Evolutionary conservation across 2,329 filamentous ascomycete genomes (phyloP), one percentile per base, ranked within the genome.

Genomic region (Huntiella decipiens): DNA sequence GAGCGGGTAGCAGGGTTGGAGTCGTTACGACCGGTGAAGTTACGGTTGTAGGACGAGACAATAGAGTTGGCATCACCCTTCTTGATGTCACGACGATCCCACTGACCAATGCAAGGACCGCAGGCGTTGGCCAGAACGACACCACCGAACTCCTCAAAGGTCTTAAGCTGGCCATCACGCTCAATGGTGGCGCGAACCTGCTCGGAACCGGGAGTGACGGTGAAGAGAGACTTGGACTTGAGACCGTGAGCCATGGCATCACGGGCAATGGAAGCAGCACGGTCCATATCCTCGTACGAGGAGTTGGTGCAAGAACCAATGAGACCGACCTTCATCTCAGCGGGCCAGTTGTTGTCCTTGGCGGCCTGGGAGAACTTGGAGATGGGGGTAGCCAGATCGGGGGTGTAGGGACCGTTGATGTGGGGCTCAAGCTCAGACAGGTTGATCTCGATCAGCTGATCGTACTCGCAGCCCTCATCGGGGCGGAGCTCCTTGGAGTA

Each of bases 271-370:
- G 82, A 86, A 52, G 87, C 87, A 54, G 81, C 85, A 54, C 91
- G 84, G 57, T 78, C 82, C 88, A 96, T 96, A 60, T 96, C 91
- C 70, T 79, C 75, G 58, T 79, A 79, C 8, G 74, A 78, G 32
- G 72, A 77, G 77, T 98, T 98, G 57, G 91, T 98, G 82, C 91
- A 98, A 57, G 87, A 95, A 55, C 91, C 91, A 58, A 98, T 96
- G 49, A 98, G 71, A 60, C 88, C 88, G 54, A 93, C 91, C 71
- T 94, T 95, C 58, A 98, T 73, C 61, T 94, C 86, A 65, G 91
- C 79, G 15, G 91, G 91, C 91, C 91, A 98, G 64, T 79, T 77
- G 70, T 98, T 94, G 58, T 79, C 77, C 71, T 92, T 86, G 58
- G 88, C 88, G 54, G 85, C 84, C 59, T 92, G 80, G 66, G 82